Percentiles rank a stretch among this genome's conserved stretches.
Evolutionary conservation across 1,284 basidiomycete species (phyloP).

Genomic region (Malassezia caprae): DNA sequence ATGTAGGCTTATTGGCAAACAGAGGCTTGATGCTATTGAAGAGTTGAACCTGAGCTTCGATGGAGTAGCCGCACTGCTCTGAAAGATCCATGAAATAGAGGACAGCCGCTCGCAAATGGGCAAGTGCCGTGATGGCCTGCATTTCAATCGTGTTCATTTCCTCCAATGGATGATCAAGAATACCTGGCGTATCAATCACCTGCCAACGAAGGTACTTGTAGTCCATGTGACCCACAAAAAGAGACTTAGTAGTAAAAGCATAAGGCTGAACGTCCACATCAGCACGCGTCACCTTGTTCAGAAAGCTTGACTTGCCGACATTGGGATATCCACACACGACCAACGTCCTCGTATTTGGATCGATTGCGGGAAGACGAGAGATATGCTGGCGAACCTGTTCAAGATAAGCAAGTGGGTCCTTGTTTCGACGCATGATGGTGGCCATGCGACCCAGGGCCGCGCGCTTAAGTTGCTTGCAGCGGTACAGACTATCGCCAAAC

Average conservation of each 20-base stretch:
- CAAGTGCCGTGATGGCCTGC: constrained; percentile 48
- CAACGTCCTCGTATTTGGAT: constrained; percentile 42
- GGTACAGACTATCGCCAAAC: constrained; percentile 46
- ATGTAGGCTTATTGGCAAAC: constrained; percentile 46
- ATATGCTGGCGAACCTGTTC: constrained; percentile 49
- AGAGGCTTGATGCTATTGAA: constrained; percentile 48
- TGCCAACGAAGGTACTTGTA: constrained; percentile 49
- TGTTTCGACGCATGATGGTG: constrained; percentile 47
- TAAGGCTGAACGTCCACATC: constrained; percentile 48
- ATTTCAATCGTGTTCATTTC: constrained; percentile 49
- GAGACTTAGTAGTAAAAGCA: constrained; percentile 48
- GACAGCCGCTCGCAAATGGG: constrained; percentile 43
- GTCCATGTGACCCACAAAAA: constrained; percentile 49
- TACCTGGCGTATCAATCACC: constrained; percentile 47
- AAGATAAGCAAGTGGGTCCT: constrained; percentile 46
- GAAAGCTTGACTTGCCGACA: constrained; percentile 47
- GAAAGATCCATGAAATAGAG: constrained; percentile 49
- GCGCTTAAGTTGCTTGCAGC: constrained; percentile 48
- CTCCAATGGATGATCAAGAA: constrained; percentile 46
- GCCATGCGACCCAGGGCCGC: constrained; percentile 48
- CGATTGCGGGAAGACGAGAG: constrained; percentile 47
- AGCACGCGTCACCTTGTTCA: constrained; percentile 47
- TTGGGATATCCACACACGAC: constrained; percentile 48
- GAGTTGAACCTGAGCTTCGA: constrained; percentile 47
- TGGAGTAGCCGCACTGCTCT: constrained; percentile 47